Percentiles rank a stretch among this genome's conserved stretches.
Conservation (phyloP, 768 basidiomycete genomes). For the Boletus rufocinnamomeus region DNA sequence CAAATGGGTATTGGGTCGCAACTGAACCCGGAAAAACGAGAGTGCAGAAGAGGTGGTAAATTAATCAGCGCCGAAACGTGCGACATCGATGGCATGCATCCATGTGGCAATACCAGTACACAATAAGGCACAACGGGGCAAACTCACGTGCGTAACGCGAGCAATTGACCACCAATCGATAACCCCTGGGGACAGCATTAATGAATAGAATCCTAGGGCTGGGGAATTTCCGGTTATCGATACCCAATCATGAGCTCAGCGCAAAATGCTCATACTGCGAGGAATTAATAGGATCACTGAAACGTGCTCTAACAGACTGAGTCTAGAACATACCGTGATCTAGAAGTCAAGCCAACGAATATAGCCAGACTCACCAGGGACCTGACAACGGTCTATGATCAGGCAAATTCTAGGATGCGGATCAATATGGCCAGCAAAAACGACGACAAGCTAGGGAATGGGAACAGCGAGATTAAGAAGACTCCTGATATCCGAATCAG, state of each 20-base stretch:
- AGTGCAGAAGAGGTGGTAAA: neutral
- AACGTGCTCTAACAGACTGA: neutral
- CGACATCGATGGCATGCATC: neutral
- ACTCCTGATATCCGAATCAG: neutral
- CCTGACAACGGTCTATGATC: neutral
- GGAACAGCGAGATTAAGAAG: neutral
- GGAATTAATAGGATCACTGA: neutral
- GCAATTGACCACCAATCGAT: neutral
- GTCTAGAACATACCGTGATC: neutral
- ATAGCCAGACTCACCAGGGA: neutral
- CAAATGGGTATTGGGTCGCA: neutral
- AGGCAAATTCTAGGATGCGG: neutral
- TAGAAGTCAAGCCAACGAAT: neutral
- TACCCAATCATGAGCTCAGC: neutral
- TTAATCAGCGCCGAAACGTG: neutral
- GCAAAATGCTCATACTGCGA: neutral
- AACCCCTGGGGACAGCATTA: neutral
- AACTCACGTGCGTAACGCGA: neutral
- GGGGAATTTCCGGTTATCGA: neutral
- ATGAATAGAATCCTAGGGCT: neutral
- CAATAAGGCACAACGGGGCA: neutral
- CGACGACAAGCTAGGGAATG: neutral
- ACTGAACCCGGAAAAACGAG: neutral
- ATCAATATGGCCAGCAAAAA: neutral
- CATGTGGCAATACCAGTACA: neutral